phyloP scores from a whole-genome alignment of 2,329 filamentous ascomycete species.

The Ceratocystis cubensis region DNA sequence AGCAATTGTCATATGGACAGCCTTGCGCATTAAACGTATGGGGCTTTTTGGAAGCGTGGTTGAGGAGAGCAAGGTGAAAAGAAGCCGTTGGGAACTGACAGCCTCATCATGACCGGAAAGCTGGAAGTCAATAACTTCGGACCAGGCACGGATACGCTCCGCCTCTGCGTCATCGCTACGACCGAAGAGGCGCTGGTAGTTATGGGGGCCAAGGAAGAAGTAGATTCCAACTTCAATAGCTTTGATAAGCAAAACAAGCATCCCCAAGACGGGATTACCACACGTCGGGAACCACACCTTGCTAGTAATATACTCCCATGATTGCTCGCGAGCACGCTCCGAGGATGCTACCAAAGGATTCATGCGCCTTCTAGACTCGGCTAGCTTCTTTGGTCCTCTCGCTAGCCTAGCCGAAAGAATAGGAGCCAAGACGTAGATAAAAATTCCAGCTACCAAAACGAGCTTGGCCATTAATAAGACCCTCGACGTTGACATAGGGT shows the following conservation, averaged over 20 bases:
- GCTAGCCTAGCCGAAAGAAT: conserved; percentile 34
- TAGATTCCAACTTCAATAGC: conserved; percentile 69
- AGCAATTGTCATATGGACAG: conserved; percentile 82
- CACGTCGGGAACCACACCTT: conserved; percentile 73
- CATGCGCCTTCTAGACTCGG: conserved; percentile 27
- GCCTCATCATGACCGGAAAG: conserved; percentile 81
- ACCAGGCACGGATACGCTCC: conserved; percentile 81
- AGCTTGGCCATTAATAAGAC: conserved; percentile 42
- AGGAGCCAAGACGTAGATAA: conserved; percentile 45
- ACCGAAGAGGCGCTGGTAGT: conserved; percentile 68
- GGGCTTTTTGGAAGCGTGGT: conserved; percentile 77
- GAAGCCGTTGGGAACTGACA: conserved; percentile 74
- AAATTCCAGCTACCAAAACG: conserved; percentile 39
- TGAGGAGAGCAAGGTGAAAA: conserved; percentile 77
- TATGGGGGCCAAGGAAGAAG: conserved; percentile 61
- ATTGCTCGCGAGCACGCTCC: conserved; percentile 67
- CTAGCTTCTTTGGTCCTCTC: background rate
- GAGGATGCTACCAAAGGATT: conserved; percentile 67
- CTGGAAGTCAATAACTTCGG: conserved; percentile 85
- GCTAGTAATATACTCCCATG: conserved; percentile 82
- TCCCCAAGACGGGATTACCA: conserved; percentile 76
- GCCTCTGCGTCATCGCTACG: conserved; percentile 73
- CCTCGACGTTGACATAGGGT: conserved; percentile 35
- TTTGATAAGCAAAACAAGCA: conserved; percentile 67
- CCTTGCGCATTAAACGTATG: conserved; percentile 75